These are phyloP conservation scores for Heimioporus sp. DNA, from an alignment of 768 basidiomycete genomes.

Conservation along the genomic window DNA sequence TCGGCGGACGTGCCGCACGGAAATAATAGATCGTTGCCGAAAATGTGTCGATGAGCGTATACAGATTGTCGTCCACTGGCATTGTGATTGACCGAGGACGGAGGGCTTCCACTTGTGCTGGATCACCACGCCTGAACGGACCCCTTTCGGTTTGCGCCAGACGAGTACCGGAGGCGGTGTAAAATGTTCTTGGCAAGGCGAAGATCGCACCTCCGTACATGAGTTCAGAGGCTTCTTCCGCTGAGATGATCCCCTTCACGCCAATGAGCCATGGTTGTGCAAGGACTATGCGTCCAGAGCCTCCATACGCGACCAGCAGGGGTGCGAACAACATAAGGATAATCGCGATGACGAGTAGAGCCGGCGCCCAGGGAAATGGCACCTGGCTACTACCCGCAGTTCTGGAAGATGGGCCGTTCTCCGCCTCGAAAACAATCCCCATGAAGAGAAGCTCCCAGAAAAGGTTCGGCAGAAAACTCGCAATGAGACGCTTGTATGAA, in stretches of 20 bases:
- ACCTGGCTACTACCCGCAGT: too few species aligned
- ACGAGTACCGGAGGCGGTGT: constrained; percentile 18
- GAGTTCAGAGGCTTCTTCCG: constrained; percentile 13
- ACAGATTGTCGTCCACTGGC: constrained; percentile 9
- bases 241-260: constrained; percentile 25
- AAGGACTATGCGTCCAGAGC: constrained; percentile 12
- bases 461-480: background rate
- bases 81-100: background rate
- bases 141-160: constrained; percentile 7
- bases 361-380: background rate
- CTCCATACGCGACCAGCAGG: constrained; percentile 10
- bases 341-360: background rate
- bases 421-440: background rate
- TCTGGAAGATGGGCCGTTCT: too few species aligned
- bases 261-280: constrained; percentile 24
- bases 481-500: constrained; percentile 14
- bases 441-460: constrained; percentile 1
- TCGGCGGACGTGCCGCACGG: constrained; percentile 19
- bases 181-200: constrained; percentile 9
- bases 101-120: constrained; percentile 4
- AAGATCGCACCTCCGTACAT: constrained; percentile 13
- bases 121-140: constrained; percentile 17
- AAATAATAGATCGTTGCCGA: constrained; percentile 26
- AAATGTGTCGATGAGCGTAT: constrained; percentile 22
- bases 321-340: constrained; percentile 16